phyloP scores from a whole-genome alignment of 2,329 filamentous ascomycete species.

The Penicillium sclerotiorum region DNA sequence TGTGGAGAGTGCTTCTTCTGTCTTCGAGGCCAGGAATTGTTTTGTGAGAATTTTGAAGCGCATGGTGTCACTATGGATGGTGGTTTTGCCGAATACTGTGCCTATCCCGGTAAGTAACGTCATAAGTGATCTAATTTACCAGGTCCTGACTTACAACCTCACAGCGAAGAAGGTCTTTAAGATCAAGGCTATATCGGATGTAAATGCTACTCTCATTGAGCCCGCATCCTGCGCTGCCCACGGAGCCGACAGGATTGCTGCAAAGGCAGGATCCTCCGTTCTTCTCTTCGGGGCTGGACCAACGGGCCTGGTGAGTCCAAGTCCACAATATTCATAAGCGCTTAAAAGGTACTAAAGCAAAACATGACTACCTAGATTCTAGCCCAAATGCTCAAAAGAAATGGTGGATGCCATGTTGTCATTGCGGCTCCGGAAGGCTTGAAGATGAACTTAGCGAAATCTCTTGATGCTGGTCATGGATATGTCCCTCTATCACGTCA shows the following conservation, averaged over 20 bases:
- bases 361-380: no score
- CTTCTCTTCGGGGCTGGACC: conserved; percentile 71
- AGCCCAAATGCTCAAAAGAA: conserved; percentile 64
- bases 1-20: conserved; percentile 75
- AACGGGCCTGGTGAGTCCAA: conserved; percentile 67
- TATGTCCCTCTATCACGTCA: conserved; percentile 54
- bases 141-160: conserved; percentile 58
- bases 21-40: conserved; percentile 65
- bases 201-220: conserved; percentile 71
- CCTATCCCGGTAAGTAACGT: no score
- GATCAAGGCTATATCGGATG: conserved; percentile 66
- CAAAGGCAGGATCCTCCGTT: conserved; percentile 65
- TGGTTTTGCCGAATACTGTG: conserved; percentile 76
- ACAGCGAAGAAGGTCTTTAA: conserved; percentile 64
- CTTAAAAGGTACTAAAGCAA: no score
- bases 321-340: no score
- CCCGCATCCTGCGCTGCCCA: conserved; percentile 73
- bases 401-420: conserved; percentile 70
- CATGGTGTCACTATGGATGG: conserved; percentile 63
- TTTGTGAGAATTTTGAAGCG: conserved; percentile 70
- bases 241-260: conserved; percentile 68
- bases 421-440: conserved; percentile 69
- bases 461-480: conserved; percentile 51
- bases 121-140: no score
- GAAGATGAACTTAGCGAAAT: conserved; percentile 69